phyloP scores from a whole-genome alignment of 75 land plant genomes.

The Selaginella moellendorffii region DNA sequence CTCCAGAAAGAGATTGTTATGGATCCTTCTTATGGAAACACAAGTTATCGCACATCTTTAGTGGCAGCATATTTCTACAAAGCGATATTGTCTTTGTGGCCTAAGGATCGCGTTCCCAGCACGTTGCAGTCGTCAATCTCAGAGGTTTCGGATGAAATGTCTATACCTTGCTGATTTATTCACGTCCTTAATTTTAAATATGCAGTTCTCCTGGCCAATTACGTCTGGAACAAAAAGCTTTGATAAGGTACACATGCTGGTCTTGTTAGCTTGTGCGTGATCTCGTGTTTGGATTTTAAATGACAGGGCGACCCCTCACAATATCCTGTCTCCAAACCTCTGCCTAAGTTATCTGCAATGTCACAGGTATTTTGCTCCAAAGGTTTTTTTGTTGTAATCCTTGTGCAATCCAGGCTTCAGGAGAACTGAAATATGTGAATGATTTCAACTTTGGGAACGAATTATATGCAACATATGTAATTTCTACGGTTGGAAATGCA shows the following conservation, averaged over 20 bases:
- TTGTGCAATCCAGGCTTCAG: constrained; percentile 19
- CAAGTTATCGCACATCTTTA: constrained; percentile 18
- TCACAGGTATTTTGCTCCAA: constrained; percentile 17
- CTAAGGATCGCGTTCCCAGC: constrained; percentile 16
- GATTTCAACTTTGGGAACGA: constrained; percentile 18
- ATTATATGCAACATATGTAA: constrained; percentile 23
- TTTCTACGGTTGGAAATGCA: constrained; percentile 23
- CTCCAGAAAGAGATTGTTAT: constrained; percentile 16
- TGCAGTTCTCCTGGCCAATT: constrained; percentile 24
- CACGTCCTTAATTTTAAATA: neutral
- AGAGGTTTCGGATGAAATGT: constrained; percentile 14
- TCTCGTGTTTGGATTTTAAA: neutral
- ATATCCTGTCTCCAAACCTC: constrained; percentile 26
- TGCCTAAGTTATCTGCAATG: constrained; percentile 23
- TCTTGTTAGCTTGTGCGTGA: neutral
- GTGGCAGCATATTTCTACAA: constrained; percentile 27
- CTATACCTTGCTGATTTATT: neutral
- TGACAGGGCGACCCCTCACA: constrained; percentile 30
- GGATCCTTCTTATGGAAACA: constrained; percentile 22
- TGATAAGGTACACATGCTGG: constrained; percentile 21
- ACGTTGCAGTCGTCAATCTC: constrained; percentile 14
- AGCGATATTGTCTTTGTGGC: constrained; percentile 28
- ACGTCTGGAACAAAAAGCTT: constrained; percentile 19
- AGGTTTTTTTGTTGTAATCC: neutral
- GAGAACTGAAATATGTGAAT: constrained; percentile 29